These are phyloP conservation scores for Chytriomyces confervae DNA, from an alignment of 192 early-diverging fungal genomes.

Conservation along the genomic window DNA sequence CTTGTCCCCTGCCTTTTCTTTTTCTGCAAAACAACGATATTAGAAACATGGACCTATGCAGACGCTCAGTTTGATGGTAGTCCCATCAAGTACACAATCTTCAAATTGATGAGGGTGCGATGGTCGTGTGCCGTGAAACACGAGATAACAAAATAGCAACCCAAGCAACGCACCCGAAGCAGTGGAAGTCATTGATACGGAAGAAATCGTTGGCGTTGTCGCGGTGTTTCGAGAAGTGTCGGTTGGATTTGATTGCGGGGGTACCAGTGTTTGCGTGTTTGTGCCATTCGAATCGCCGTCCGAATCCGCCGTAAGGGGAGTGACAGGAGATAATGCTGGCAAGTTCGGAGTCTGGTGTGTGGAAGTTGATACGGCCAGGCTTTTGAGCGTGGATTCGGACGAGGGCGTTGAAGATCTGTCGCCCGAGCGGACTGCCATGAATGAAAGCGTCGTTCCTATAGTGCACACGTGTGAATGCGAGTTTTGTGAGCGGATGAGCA, in stretches of 20 bases:
- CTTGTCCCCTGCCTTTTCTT: constrained; percentile 36
- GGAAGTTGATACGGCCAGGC: neutral
- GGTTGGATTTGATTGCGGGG: constrained; percentile 26
- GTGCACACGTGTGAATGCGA: no score
- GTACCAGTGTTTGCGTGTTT: no score
- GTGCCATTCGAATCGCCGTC: neutral
- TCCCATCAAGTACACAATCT: no score
- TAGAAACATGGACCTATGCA: constrained; percentile 30
- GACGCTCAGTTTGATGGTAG: neutral
- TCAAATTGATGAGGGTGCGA: no score
- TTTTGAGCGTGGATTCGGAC: neutral
- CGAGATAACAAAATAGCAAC: no score
- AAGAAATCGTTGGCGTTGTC: no score
- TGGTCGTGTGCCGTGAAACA: no score
- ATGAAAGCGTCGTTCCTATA: constrained; percentile 26
- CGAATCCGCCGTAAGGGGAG: neutral
- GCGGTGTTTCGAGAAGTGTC: neutral
- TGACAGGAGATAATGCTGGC: neutral
- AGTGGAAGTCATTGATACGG: no score
- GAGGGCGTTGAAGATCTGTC: neutral
- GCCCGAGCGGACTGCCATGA: constrained; percentile 25
- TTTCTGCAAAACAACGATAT: neutral
- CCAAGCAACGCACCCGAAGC: no score
- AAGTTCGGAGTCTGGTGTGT: neutral
- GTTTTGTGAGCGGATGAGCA: no score